These are phyloP conservation scores for Entomortierella chlamydospora DNA, from an alignment of 192 early-diverging fungal genomes.

Conservation along the genomic window DNA sequence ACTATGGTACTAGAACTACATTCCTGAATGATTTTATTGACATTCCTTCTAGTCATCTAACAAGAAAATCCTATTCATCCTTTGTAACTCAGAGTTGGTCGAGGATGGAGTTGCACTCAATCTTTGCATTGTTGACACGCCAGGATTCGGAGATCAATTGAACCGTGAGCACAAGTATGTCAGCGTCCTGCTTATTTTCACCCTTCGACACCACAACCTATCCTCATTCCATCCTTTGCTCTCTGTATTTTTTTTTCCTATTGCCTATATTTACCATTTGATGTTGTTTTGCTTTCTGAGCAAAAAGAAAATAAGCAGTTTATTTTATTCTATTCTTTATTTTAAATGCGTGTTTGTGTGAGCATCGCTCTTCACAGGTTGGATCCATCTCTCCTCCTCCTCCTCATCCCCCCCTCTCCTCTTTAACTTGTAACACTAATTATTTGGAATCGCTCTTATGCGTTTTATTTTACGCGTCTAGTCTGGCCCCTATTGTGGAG, in stretches of 20 bases:
- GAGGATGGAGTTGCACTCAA: constrained; percentile 90
- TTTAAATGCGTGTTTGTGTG: too few relatives aligned
- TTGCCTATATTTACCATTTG: too few relatives aligned
- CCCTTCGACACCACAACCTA: too few relatives aligned
- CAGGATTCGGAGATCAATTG: constrained; percentile 89
- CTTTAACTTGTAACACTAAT: too few relatives aligned
- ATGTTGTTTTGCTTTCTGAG: background rate
- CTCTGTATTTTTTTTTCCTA: background rate
- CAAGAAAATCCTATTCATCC: background rate
- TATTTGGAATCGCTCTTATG: background rate
- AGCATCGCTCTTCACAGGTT: too few relatives aligned
- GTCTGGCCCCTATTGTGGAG: constrained; percentile 91
- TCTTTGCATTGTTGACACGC: constrained; percentile 90
- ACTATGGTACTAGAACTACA: constrained; percentile 83
- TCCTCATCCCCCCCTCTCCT: too few relatives aligned
- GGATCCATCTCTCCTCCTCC: too few relatives aligned
- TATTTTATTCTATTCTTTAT: too few relatives aligned
- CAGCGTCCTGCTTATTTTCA: too few relatives aligned
- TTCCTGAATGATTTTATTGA: too few relatives aligned
- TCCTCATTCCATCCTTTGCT: background rate
- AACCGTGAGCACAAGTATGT: constrained; percentile 80
- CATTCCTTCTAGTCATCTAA: too few relatives aligned
- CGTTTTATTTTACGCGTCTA: constrained; percentile 13
- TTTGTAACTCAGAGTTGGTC: constrained; percentile 76
- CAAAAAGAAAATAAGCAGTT: constrained; percentile 9